phyloP scores from a whole-genome alignment of 2,329 filamentous ascomycete species.

The Zalaria sp. region DNA sequence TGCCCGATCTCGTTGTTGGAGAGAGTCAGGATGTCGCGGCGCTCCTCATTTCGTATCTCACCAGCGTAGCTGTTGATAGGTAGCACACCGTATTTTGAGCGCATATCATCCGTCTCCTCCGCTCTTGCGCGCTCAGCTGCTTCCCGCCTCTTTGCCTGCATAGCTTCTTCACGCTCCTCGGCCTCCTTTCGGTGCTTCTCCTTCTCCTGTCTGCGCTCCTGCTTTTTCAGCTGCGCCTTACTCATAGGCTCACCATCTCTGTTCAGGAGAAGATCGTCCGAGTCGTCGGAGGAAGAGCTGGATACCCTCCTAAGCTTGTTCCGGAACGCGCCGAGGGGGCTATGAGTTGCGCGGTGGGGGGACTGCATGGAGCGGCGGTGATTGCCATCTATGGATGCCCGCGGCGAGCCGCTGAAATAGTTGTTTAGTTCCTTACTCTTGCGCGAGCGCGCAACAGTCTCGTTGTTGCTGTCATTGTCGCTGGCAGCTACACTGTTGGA shows the following conservation, averaged over 20 bases:
- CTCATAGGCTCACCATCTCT: slow-evolving; percentile 35
- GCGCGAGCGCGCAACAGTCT: not conserved
- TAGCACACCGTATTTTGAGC: slow-evolving; percentile 42
- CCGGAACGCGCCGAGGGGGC: slow-evolving; percentile 17
- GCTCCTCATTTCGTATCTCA: slow-evolving; percentile 31
- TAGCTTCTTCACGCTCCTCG: slow-evolving; percentile 28
- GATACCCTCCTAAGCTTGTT: slow-evolving; percentile 16
- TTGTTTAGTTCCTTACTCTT: not conserved
- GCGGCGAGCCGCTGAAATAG: no score
- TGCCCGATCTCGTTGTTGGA: slow-evolving; percentile 40
- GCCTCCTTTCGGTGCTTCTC: slow-evolving; percentile 30
- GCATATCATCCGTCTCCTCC: slow-evolving; percentile 45
- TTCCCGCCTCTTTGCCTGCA: slow-evolving; percentile 32
- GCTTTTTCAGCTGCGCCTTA: slow-evolving; percentile 34
- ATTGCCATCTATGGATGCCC: not conserved
- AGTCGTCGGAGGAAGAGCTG: slow-evolving; percentile 18
- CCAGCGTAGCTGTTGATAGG: slow-evolving; percentile 43
- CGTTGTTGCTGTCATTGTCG: not conserved
- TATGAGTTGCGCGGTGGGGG: slow-evolving; percentile 15
- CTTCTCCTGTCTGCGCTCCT: slow-evolving; percentile 28
- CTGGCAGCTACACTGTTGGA: not conserved
- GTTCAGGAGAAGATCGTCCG: slow-evolving; percentile 28
- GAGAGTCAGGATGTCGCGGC: slow-evolving; percentile 37
- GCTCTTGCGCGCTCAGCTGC: slow-evolving; percentile 32
- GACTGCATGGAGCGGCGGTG: not conserved